Evolutionary conservation across 1,139 yeast species (phyloP), one percentile per base, ranked within the genome.

Genomic region (Arxiozyma heterogenica): DNA sequence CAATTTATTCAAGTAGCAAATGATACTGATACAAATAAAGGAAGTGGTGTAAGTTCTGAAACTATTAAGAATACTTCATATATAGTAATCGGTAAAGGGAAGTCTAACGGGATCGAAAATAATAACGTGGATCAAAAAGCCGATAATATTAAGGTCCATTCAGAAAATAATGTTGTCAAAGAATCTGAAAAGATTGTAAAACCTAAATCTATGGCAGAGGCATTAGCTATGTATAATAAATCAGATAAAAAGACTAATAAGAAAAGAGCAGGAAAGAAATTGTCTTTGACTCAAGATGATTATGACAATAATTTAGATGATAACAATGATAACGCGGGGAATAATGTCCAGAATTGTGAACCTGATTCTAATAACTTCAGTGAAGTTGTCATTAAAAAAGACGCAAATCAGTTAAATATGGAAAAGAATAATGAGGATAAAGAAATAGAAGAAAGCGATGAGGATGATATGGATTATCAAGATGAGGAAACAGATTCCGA

Each of bases 1-100:
- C 78, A 78, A 41, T 85, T 84, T 68, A 79, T 76, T 51, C 75
- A 80, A 17, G 86, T 84, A 27, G 20, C 49, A 34, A 17, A 46
- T 38, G 23, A 22, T 6, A 18, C 38, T 8, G 23, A 22, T 8
- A n/a, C 39, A 74, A 59, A 63, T 70, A 41, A 41, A 11, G 49
- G 47, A 30, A n/a, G 69, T 69, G 21, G 30, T 18, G 18, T 42
- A 41, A 18, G 51, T 44, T 44, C 51, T 38, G 39, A 64, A 71
- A 46, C 55, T 55, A 52, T 59, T 52, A 64, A 66, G 45, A 56
- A 51, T 39, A 54, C 61, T 22, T 60, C 69, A 57, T 71, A 68
- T 59, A 62, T 70, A 18, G 62, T 66, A 63, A 66, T 65, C 44
- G 64, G 66, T 7, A 56, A 54, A 21, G 25, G 48, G 2, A 50